A percentile compares a stretch with the other conserved stretches of the same genome.
These are phyloP conservation scores for Lycium ferocissimum DNA, from an alignment of 257 asterid genomes.

Conservation along the genomic window DNA sequence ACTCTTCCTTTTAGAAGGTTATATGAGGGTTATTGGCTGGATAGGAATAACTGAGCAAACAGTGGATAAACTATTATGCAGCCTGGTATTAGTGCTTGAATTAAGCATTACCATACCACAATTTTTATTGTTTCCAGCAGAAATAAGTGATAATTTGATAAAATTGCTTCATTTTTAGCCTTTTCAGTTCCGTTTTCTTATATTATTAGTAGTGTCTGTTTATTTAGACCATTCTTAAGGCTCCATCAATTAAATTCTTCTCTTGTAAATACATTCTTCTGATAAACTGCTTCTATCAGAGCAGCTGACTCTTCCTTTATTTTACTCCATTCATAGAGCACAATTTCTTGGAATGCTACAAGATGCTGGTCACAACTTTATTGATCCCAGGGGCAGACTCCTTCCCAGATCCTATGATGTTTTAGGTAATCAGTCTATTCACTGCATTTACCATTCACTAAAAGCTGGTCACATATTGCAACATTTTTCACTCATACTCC, in stretches of 20 bases:
- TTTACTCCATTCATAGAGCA: constrained; percentile 50
- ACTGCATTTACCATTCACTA: background rate
- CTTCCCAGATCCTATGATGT: constrained; percentile 83
- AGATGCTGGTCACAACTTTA: constrained; percentile 75
- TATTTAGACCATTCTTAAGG: constrained; percentile 2
- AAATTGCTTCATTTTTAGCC: background rate
- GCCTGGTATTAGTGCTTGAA: constrained; percentile 10
- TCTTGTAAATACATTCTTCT: constrained; percentile 33
- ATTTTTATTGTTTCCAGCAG: background rate
- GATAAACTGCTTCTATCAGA: constrained; percentile 29
- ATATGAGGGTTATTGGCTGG: background rate
- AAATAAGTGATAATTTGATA: background rate
- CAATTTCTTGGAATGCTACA: constrained; percentile 78
- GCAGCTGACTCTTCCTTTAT: constrained; percentile 30
- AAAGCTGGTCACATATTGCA: background rate
- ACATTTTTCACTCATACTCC: background rate
- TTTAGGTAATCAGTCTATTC: constrained; percentile 60
- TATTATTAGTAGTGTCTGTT: background rate
- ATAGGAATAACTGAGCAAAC: background rate
- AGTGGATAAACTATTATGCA: background rate
- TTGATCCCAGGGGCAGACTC: constrained; percentile 91
- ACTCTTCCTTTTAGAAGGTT: background rate
- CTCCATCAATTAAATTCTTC: constrained; percentile 25
- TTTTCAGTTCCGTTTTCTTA: background rate
- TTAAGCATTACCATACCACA: background rate